phyloP scores from a whole-genome alignment of 2,329 filamentous ascomycete genomes.

The Penicillium occitanis region DNA sequence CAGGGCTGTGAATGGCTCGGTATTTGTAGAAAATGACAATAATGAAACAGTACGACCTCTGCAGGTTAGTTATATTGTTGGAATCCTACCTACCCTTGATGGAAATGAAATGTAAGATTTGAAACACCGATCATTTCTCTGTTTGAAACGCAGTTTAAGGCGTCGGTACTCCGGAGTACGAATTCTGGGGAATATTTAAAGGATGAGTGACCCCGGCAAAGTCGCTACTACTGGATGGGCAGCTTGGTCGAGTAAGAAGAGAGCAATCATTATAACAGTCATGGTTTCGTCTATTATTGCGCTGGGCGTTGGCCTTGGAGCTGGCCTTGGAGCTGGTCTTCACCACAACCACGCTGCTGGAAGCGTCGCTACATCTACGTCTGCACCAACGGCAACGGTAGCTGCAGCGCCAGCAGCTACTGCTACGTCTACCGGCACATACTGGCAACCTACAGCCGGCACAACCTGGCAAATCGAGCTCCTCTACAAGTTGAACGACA shows the following conservation, averaged over 20 bases:
- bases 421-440: slow-evolving; percentile 12
- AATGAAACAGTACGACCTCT: background rate
- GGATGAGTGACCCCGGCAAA: background rate
- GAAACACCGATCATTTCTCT: background rate
- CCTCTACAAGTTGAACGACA: slow-evolving; percentile 40
- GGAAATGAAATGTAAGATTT: background rate
- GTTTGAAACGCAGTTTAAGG: background rate
- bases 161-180: background rate
- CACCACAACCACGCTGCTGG: background rate
- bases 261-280: background rate
- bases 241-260: slow-evolving; percentile 1
- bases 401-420: background rate
- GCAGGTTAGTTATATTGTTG: background rate
- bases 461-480: slow-evolving; percentile 65
- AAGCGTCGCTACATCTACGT: background rate
- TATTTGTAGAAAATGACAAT: background rate
- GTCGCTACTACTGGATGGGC: slow-evolving; percentile 1
- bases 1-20: slow-evolving; percentile 1
- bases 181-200: background rate
- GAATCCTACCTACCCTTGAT: background rate
- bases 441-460: slow-evolving; percentile 56
- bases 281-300: slow-evolving; percentile 2
- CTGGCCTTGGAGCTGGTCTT: background rate
- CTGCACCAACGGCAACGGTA: background rate
- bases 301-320: background rate